Percentiles rank a stretch among this genome's conserved stretches.
Conservation (phyloP, 768 basidiomycete species). For the Mycena haematopus region DNA sequence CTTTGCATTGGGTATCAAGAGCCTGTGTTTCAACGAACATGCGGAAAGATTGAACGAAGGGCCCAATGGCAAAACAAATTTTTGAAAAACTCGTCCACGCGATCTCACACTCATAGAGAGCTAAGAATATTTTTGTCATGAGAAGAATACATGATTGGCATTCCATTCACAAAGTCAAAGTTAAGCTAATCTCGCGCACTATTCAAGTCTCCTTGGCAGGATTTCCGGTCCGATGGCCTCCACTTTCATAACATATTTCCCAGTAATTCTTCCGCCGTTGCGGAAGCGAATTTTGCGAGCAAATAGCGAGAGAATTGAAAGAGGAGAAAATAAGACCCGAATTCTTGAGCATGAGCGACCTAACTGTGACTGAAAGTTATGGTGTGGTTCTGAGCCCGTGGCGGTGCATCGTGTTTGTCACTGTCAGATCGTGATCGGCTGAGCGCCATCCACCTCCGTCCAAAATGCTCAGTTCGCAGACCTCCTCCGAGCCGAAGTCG, state of each 20-base stretch:
- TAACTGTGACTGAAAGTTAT: neutral
- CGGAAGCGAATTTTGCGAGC: neutral
- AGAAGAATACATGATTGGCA: neutral
- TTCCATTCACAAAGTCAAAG: neutral
- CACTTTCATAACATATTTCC: neutral
- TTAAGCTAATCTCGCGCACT: neutral
- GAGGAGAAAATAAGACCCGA: neutral
- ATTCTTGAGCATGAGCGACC: neutral
- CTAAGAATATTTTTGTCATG: neutral
- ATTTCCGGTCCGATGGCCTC: neutral
- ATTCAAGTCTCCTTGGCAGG: neutral
- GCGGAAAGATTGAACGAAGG: neutral
- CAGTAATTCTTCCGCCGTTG: neutral
- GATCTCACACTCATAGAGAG: neutral
- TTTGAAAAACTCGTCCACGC: neutral
- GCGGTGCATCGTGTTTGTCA: neutral
- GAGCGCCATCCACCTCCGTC: neutral
- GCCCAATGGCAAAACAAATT: neutral
- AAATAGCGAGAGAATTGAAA: neutral
- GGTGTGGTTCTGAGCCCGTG: neutral
- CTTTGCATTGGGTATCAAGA: neutral
- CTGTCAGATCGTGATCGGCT: neutral
- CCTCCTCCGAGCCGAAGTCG: constrained; percentile 54
- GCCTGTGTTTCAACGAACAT: neutral
- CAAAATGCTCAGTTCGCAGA: constrained; percentile 27